These are phyloP conservation scores for Anthostomella pinea DNA, from an alignment of 2,329 filamentous ascomycete species.

Conservation along the genomic window DNA sequence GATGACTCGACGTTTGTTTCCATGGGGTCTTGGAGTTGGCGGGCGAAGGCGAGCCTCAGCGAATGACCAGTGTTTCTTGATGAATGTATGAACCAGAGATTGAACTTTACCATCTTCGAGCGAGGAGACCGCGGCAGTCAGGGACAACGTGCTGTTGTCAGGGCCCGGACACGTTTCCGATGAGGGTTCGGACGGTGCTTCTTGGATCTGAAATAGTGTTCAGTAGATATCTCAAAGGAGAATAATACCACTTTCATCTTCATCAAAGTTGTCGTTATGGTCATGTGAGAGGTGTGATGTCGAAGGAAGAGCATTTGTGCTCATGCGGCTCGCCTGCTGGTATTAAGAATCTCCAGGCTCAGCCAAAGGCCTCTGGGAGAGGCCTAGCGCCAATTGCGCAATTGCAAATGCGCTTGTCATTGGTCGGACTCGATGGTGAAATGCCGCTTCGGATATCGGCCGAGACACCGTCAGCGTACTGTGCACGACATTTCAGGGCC, in stretches of 20 bases:
- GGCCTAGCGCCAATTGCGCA: neutral
- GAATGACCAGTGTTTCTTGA: slow-evolving; percentile 1
- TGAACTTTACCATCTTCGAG: no score
- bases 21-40: slow-evolving; percentile 12
- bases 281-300: slow-evolving; percentile 19
- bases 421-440: slow-evolving; percentile 10
- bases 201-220: no score
- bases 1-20: no score
- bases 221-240: no score
- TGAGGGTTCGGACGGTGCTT: no score
- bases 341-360: slow-evolving; percentile 8
- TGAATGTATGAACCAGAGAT: neutral
- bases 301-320: slow-evolving; percentile 15
- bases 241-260: no score
- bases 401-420: neutral
- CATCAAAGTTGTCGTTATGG: neutral
- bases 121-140: no score
- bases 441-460: slow-evolving; percentile 8
- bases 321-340: slow-evolving; percentile 23
- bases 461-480: slow-evolving; percentile 3
- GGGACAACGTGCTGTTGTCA: no score
- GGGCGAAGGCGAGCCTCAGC: slow-evolving; percentile 8
- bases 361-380: neutral
- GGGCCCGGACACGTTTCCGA: no score
- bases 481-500: slow-evolving; percentile 8